Conservation (phyloP, 2,329 filamentous ascomycete species). For the Alternaria sp. region DNA sequence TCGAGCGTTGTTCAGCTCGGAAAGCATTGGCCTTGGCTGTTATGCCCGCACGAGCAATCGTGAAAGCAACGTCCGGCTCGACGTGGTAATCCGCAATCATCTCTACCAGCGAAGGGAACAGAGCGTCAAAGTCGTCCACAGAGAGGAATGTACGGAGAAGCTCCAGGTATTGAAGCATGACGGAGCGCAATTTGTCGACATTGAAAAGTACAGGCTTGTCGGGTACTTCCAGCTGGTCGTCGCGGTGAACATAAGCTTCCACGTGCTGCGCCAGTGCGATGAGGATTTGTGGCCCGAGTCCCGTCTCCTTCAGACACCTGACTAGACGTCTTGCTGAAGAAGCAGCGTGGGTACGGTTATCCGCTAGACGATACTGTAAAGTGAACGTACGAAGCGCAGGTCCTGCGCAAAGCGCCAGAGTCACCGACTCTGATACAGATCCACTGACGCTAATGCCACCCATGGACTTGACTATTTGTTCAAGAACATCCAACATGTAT, state of each 20-base stretch:
- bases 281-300: constrained; percentile 82
- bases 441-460: constrained; percentile 87
- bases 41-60: constrained; percentile 80
- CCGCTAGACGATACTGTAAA: constrained; percentile 76
- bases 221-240: constrained; percentile 77
- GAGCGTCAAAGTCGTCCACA: constrained; percentile 76
- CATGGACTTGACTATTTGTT: constrained; percentile 92
- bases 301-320: constrained; percentile 78
- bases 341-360: constrained; percentile 79
- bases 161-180: constrained; percentile 88
- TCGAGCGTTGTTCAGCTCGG: constrained; percentile 44
- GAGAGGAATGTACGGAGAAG: constrained; percentile 82
- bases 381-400: constrained; percentile 81
- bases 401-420: constrained; percentile 88
- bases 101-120: constrained; percentile 77
- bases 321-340: constrained; percentile 82
- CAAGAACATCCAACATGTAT: constrained; percentile 88
- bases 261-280: constrained; percentile 90
- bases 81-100: constrained; percentile 83
- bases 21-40: constrained; percentile 53
- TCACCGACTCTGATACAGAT: constrained; percentile 88
- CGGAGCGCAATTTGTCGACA: constrained; percentile 87
- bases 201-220: constrained; percentile 90
- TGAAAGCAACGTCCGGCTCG: constrained; percentile 82
- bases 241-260: constrained; percentile 81